Conservation (phyloP, 148 eudicot genomes). For the Polygonum maritimum region DNA sequence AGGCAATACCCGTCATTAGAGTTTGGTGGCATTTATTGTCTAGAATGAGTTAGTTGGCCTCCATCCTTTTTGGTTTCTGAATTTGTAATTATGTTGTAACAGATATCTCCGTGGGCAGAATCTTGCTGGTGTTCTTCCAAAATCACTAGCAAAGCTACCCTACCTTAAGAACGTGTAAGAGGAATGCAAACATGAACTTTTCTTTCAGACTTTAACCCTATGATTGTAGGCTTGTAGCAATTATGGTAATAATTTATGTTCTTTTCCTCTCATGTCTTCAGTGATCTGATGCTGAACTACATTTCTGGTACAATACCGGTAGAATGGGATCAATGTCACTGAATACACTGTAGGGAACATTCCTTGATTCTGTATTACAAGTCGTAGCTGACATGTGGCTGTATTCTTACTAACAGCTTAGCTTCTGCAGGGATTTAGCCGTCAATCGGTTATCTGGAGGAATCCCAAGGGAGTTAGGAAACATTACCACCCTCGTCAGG, state of each 20-base stretch:
- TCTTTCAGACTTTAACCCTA: not conserved
- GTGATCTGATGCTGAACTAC: constrained; percentile 30
- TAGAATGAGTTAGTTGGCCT: too few relatives aligned
- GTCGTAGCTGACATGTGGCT: not conserved
- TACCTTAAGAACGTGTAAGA: constrained; percentile 18
- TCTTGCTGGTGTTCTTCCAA: constrained; percentile 25
- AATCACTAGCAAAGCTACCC: constrained; percentile 27
- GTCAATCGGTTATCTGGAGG: constrained; percentile 13
- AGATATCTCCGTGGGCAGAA: constrained; percentile 30
- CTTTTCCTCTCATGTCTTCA: constrained; percentile 5
- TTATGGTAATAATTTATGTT: too few relatives aligned
- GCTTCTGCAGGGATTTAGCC: constrained; percentile 18
- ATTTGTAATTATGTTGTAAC: not conserved
- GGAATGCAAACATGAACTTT: not conserved
- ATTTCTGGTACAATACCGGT: constrained; percentile 26
- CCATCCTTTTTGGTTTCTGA: not conserved
- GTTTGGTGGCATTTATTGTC: too few relatives aligned
- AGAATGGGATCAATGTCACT: constrained; percentile 26
- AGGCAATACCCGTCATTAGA: too few relatives aligned
- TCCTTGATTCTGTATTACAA: not conserved
- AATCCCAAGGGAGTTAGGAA: too few relatives aligned
- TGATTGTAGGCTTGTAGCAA: not conserved
- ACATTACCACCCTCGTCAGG: too few relatives aligned
- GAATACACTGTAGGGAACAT: constrained; percentile 23
- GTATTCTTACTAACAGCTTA: not conserved